Base-by-base conservation (phyloP, 257 asterid species). In the Solanum bukasovii region DNA sequence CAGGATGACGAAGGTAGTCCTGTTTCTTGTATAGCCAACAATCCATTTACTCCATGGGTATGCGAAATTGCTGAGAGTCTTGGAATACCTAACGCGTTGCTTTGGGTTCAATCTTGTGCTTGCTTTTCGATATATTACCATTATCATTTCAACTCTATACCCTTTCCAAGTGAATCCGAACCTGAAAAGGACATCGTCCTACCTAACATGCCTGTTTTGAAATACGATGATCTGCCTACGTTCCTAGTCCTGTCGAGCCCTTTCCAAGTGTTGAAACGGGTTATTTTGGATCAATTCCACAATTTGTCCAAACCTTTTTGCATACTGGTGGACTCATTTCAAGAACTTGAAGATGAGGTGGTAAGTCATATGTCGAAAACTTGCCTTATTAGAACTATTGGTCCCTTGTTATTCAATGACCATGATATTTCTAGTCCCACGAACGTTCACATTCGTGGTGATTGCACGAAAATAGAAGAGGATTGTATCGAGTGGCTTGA, bases 1-100 rank as follows among this genome's bases (percentile, higher is more conserved):
- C 78, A 71, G 12, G 40, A 29, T 0, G 77, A 31, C 18, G 40
- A 14, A 16, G 78, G 46, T 23, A 38, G 88, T 12, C 88, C 84
- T 29, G 56, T 86, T 31, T 73, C 84, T 11, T 86, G 88, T 33
- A 4, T 73, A 6, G 38, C 52, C 0, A 86, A 49, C 37, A 86
- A 86, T 46, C 84, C 88, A 5, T 86, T 86, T 33, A 86, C 14
- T 33, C 88, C 88, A 7, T 86, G 88, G 88, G 61, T 86, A 33
- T 33, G 14, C 6, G 88, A 86, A 38, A n/a, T 52, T 23, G 84
- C 88, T 5, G 74, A 86, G 37, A 86, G 37, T 56, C 29, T 73
- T 49, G 88, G 74, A 12, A 71, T 86, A 31, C 84, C 84, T 49
- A 86, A 20, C 40, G 88, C 61, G 16, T 18, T 86, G 70, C 72